phyloP scores from a whole-genome alignment of 169 alveolate genomes.

The Theileria orientalis region DNA sequence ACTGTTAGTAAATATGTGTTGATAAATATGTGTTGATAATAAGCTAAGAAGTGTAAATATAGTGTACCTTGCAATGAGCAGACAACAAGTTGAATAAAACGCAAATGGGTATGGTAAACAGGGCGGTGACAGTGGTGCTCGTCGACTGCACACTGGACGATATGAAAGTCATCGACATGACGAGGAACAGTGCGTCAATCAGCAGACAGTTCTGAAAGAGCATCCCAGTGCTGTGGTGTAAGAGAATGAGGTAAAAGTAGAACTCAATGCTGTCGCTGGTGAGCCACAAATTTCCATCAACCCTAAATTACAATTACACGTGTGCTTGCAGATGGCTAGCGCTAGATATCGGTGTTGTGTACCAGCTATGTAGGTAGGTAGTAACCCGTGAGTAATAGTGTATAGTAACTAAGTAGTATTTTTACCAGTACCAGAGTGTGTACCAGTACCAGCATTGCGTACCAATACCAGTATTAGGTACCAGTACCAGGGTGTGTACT shows the following conservation, averaged over 20 bases:
- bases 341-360: too few relatives aligned
- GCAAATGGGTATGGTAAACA: constrained; percentile 69
- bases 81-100: constrained; percentile 71
- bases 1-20: too few relatives aligned
- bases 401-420: too few relatives aligned
- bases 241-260: constrained; percentile 77
- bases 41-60: too few relatives aligned
- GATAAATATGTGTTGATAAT: too few relatives aligned
- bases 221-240: constrained; percentile 83
- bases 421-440: too few relatives aligned
- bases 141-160: constrained; percentile 75
- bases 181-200: constrained; percentile 76
- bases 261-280: constrained; percentile 79
- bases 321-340: too few relatives aligned
- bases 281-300: constrained; percentile 72
- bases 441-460: too few relatives aligned
- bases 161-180: constrained; percentile 79
- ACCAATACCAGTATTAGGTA: background rate
- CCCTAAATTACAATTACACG: constrained; percentile 7
- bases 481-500: background rate
- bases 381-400: too few relatives aligned
- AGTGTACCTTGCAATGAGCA: constrained; percentile 68
- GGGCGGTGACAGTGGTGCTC: constrained; percentile 67
- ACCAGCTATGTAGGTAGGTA: too few relatives aligned
- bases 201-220: constrained; percentile 80